These are phyloP conservation scores for Cryphonectria radicalis DNA, from an alignment of 2,329 filamentous ascomycete genomes.

Conservation along the genomic window DNA sequence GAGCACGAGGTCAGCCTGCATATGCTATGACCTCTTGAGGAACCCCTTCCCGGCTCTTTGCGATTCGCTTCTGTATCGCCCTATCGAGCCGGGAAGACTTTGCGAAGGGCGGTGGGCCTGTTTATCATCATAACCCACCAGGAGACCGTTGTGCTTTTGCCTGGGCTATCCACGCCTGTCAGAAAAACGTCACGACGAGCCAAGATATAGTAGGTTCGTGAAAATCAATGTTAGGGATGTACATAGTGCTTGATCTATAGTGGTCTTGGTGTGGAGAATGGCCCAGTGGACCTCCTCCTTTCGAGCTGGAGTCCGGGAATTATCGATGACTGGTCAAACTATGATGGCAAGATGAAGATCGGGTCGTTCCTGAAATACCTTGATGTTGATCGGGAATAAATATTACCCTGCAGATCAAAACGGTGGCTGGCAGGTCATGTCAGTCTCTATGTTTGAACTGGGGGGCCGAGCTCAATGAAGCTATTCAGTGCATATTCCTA, in stretches of 20 bases:
- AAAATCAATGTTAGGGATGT: not conserved
- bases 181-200: not conserved
- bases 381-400: not conserved
- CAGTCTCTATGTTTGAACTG: too few species aligned
- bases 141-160: not conserved
- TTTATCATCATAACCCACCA: not conserved
- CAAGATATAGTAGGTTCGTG: not conserved
- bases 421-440: too few species aligned
- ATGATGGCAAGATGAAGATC: not conserved
- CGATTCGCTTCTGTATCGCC: not conserved
- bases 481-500: too few species aligned
- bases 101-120: not conserved
- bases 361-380: not conserved
- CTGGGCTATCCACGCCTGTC: conserved; percentile 1
- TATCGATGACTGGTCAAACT: not conserved
- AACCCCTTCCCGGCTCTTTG: not conserved
- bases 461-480: too few species aligned
- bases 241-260: not conserved
- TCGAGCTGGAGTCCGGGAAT: not conserved
- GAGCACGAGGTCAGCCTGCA: not conserved
- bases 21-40: not conserved
- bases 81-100: not conserved
- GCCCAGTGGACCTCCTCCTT: not conserved
- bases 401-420: not conserved
- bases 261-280: not conserved